Base-by-base conservation (phyloP, 2,329 filamentous ascomycete species). In the Leptographium wingfieldii region DNA sequence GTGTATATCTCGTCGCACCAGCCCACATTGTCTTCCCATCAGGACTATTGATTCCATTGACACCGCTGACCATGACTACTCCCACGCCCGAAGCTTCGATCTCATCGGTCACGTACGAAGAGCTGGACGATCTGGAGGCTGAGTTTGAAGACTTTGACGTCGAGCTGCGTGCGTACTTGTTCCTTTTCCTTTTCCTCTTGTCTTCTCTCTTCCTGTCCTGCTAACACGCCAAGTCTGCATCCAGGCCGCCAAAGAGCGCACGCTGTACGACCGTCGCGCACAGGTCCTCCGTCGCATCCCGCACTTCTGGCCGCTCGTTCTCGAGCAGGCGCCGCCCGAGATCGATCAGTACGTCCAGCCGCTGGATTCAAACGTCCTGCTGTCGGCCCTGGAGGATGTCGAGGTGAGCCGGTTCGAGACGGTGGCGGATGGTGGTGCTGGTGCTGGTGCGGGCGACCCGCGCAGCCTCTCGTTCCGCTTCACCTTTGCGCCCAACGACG, bases 231-330 rank as follows among this genome's bases (percentile, higher is more conserved):
- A 12, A 61, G 61, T 63, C 40, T 59, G 60, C 22, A 40, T 87
- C 69, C 86, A 92, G 72, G 81, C 86, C 66, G 75, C 80, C 65
- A 78, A 91, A 67, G 81, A 83, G 68, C 77, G 79, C 63, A 80
- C 86, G 53, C 81, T 95, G 63, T 96, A 90, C 77, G 79, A 81
- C 67, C 88, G 88, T 75, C 90, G 92, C 70, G 78, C 82, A 65
- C 80, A 82, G 67, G 74, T 90, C 64, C 77, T 94, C 65, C 73
- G 81, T 64, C 79, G 85, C 69, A 92, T 96, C 69, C 82, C 84
- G 67, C 84, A 89, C 76, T 99, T 97, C 83, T 97, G 94, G 94
- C 80, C 89, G n/a, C 82, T 95, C 61, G 92, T 96, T 60, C 81
- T 97, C 71, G 89, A 95, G 77, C 87, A 91, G 75, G 85, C 88